Percentiles rank a stretch among this genome's conserved stretches.
phyloP scores from a whole-genome alignment of 1,284 basidiomycete genomes.

The Flammula alnicola region DNA sequence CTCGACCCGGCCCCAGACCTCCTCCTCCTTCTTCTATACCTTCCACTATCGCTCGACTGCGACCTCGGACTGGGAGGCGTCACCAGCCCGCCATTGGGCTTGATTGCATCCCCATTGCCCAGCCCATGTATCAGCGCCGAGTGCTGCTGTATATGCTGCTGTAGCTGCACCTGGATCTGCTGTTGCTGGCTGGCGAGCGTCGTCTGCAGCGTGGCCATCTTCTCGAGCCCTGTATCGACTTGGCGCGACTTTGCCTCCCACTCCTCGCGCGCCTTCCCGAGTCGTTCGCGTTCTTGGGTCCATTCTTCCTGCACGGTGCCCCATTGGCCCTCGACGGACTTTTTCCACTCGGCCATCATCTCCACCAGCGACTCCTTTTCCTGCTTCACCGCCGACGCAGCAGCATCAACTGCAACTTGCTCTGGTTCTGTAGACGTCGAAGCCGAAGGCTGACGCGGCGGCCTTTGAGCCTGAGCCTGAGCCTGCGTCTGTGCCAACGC shows the following conservation, averaged over 20 bases:
- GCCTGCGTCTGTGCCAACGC: too few species aligned
- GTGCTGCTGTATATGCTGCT: background rate
- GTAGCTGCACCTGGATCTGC: conserved; percentile 2
- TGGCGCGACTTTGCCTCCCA: conserved; percentile 68
- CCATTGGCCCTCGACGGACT: conserved; percentile 80
- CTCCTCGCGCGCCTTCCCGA: conserved; percentile 77
- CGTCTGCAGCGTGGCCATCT: conserved; percentile 17
- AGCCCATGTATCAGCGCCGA: background rate
- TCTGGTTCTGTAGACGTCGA: too few species aligned
- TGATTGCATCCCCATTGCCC: conserved; percentile 48
- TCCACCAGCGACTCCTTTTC: too few species aligned
- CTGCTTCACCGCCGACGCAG: conserved; percentile 31
- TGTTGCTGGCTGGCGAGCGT: too few species aligned
- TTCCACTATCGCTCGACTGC: conserved; percentile 61
- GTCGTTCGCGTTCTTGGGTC: conserved; percentile 79
- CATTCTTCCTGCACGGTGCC: conserved; percentile 76
- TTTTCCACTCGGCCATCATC: conserved; percentile 70
- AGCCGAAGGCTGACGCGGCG: too few species aligned
- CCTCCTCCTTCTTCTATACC: conserved; percentile 41
- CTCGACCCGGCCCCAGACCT: conserved; percentile 24
- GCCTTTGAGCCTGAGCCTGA: too few species aligned
- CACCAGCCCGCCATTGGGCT: conserved; percentile 55
- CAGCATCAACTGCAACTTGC: conserved; percentile 14
- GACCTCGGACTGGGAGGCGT: conserved; percentile 77
- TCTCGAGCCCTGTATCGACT: conserved; percentile 50